Base-by-base conservation (phyloP, 192 early-diverging fungal species). In the Kappamyces sp. region DNA sequence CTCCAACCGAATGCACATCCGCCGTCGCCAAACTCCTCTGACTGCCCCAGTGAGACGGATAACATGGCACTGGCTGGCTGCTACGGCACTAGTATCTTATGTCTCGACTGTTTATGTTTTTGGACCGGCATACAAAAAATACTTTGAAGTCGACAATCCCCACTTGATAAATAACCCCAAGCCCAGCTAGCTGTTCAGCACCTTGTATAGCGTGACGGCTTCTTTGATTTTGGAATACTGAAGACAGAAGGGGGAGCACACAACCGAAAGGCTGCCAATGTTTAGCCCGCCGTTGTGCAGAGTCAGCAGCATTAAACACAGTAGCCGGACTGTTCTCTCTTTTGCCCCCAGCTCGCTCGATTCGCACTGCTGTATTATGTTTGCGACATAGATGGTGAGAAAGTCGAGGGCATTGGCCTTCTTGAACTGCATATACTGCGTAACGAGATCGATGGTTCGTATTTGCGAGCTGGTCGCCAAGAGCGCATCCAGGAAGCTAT, bases 51-150 rank as follows among this genome's bases (percentile, higher is more conserved):
- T 23, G 0, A 0, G 23, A 23, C 23, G 23, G 23, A 53, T 53
- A 53, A 40, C 51, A 12, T 53, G 51, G 51, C 41, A 53, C 51
- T 53, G 51, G 51, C 41, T 53, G 12, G 37, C 51, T 12, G 41
- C 41, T 3, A 53, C 51, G 12, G 51, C 10, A 31, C 37, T 31
- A 32, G 51, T 53, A 7, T 40, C 37, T 53, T 53, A 40, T 13
- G 51, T 10, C 12, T 53, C 51, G 2, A 40, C 51, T 8, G 15
- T 53, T 12, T 53, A 53, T 32, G 51, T 40, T 3, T 40, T 53
- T 10, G 51, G 41, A 36, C 51, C 51, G 41, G 51, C 38, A 31
- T 53, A n/a, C 51, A 53, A 53, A 53, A 53, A 53, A n/a, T 53
- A 53, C 23, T 53, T 53, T 53, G 32, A 31, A 53, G 41, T 36